Evolutionary conservation across 1,284 basidiomycete species (phyloP).

Genomic region (Kwoniella shivajii): DNA sequence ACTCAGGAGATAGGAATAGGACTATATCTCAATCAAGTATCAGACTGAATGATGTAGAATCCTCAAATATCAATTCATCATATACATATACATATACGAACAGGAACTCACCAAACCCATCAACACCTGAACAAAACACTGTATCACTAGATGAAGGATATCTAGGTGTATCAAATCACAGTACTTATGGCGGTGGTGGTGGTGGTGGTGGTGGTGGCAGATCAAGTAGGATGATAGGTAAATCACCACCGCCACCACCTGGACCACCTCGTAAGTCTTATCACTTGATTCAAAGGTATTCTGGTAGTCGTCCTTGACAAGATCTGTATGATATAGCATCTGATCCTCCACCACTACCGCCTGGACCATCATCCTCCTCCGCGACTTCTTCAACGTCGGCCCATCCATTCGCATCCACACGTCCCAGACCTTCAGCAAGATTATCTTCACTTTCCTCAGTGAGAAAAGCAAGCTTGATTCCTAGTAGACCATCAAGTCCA

Average conservation of each 20-base stretch:
- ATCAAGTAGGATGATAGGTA: constrained; percentile 23
- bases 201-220: constrained; percentile 6
- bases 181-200: constrained; percentile 14
- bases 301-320: no score
- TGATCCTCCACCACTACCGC: constrained; percentile 24
- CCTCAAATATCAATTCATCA: no score
- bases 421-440: constrained; percentile 13
- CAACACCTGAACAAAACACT: no score
- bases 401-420: constrained; percentile 19
- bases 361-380: constrained; percentile 10
- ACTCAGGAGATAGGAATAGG: no score
- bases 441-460: constrained; percentile 14
- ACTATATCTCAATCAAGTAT: no score
- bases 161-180: constrained; percentile 20
- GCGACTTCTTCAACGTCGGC: no score
- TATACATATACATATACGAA: no score
- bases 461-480: constrained; percentile 5
- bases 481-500: constrained; percentile 16
- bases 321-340: constrained; percentile 8
- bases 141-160: constrained; percentile 10
- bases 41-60: no score
- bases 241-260: constrained; percentile 27
- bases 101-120: background rate
- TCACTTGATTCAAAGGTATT: background rate
- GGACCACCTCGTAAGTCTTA: constrained; percentile 34